Base-by-base conservation (phyloP, 75 land plant genomes). In the Picea sitchensis region DNA sequence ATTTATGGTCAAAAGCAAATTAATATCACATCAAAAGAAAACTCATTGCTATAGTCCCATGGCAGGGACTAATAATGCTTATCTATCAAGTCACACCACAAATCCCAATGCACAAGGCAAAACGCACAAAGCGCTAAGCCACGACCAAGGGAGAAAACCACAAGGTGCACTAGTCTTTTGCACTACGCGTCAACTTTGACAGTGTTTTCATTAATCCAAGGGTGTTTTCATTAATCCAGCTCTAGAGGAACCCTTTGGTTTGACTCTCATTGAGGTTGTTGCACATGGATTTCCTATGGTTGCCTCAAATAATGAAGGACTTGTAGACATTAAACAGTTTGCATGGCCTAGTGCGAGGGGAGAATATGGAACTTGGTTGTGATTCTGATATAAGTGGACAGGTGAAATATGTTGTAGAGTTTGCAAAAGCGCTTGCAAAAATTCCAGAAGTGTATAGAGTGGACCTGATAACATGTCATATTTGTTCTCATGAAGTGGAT, bases 231-330 rank as follows among this genome's bases (percentile, higher is more conserved):
- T 95, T 4, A 95, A 95, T 87, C 95, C 95, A 75, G 98, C 98
- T 81, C 88, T 91, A 76, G 94, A 92, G 32, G 98, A 95, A 75
- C 98, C 98, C 59, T 95, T 95, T 83, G 98, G 98, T 26, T 92
- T 95, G 60, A 95, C 95, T 23, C 76, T 95, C 9, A 91, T 95
- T 59, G 98, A 95, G 98, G 98, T 92, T 76, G 89, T 96, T 62
- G 96, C 94, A 38, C 81, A 92, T 89, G 98, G 98, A 84, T 81
- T 96, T 74, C 99, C 97, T 21, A 94, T 92, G 82, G 99, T 96
- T 77, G 99, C 99, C 13, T 94, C 99, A 31, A 92, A 89, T 82
- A 96, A 96, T 86, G 99, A 97, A 79, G 99, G 99, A 76, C 99
- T 97, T 68, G 97, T 96, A 62, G 99, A 96, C 81, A 96, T 96